These are phyloP conservation scores for Gremmenia infestans DNA, from an alignment of 2,329 filamentous ascomycete genomes.

Conservation along the genomic window DNA sequence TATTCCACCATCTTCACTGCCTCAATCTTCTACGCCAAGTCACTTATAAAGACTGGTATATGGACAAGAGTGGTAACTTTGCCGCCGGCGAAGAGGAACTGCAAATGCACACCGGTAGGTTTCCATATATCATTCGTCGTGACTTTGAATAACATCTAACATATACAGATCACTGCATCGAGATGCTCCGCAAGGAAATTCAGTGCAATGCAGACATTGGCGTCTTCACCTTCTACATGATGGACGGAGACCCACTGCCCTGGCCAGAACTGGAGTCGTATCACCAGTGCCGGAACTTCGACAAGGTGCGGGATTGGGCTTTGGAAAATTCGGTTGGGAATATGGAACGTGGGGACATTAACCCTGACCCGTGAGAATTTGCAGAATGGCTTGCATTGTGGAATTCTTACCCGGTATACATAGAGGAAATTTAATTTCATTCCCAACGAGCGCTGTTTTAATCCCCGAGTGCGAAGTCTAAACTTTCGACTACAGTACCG, in stretches of 20 bases:
- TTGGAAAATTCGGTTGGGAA: slow-evolving; percentile 44
- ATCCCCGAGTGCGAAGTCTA: no score
- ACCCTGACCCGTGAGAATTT: slow-evolving; percentile 2
- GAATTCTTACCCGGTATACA: no score
- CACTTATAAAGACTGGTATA: slow-evolving; percentile 47
- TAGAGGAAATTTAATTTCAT: neutral
- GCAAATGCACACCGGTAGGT: slow-evolving; percentile 34
- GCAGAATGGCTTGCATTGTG: neutral
- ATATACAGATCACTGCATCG: slow-evolving; percentile 45
- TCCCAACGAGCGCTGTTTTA: neutral
- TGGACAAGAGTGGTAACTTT: slow-evolving; percentile 43
- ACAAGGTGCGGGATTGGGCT: slow-evolving; percentile 47
- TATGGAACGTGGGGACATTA: slow-evolving; percentile 25
- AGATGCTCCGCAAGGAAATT: slow-evolving; percentile 46
- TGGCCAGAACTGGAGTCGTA: slow-evolving; percentile 52
- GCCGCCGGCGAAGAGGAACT: slow-evolving; percentile 39
- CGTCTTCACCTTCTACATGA: slow-evolving; percentile 48
- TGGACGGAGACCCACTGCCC: slow-evolving; percentile 40
- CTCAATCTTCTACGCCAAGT: slow-evolving; percentile 38
- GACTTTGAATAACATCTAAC: neutral
- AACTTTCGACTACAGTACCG: no score
- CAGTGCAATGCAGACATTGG: slow-evolving; percentile 53
- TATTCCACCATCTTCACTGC: slow-evolving; percentile 37
- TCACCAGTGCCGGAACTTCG: slow-evolving; percentile 51
- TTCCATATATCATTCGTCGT: neutral